Evolutionary conservation across 1,284 basidiomycete genomes (phyloP), one percentile per base, ranked within the genome.

Genomic region (Erythrobasidium hasegawianum): DNA sequence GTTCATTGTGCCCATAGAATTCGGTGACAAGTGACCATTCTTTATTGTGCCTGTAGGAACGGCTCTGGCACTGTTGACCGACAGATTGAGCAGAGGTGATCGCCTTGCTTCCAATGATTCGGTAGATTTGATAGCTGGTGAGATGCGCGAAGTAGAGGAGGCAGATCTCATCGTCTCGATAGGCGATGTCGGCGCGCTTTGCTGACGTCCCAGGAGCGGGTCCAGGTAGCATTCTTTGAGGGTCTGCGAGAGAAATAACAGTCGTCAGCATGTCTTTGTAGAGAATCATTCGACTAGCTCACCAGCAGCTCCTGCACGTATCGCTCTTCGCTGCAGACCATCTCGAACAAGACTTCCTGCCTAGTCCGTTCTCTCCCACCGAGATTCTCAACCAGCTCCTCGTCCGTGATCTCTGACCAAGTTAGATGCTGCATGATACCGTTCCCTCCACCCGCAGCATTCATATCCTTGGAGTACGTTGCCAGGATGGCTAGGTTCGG

Each of bases 311-410:
- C 38, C 38, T 61, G 57, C 29, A 83, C 83, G 74, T 74, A 92
- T 89, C 93, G 84, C 77, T 97, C 94, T 79, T 97, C 95, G 73
- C 90, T 93, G 43, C 90, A 89, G 53, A 98, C 94, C 72, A 98
- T 97, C 80, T 98, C 95, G 83, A 93, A 97, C 38, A 98, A 78
- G 2, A 97, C 95, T 80, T 98, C 95, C 77, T 97, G 95, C 57
- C 95, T 83, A 29, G 92, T 97, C 58, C 95, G 85, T 77, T 98
- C 95, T 65, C 93, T 84, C 22, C 90, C 87, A 20, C 92, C 90
- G 20, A 98, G 81, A 75, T 98, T 95, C 47, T 87, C 86, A 8
- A 97, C 91, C 33, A 98, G 84, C 76, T 98, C 95, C 66, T 91
- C 89, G 76, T 96, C 90, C 8, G 93, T 92, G 74, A 89, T 89